These are phyloP conservation scores for Cyclotella baltica DNA, from an alignment of 108 stramenopile genomes.

Conservation along the genomic window DNA sequence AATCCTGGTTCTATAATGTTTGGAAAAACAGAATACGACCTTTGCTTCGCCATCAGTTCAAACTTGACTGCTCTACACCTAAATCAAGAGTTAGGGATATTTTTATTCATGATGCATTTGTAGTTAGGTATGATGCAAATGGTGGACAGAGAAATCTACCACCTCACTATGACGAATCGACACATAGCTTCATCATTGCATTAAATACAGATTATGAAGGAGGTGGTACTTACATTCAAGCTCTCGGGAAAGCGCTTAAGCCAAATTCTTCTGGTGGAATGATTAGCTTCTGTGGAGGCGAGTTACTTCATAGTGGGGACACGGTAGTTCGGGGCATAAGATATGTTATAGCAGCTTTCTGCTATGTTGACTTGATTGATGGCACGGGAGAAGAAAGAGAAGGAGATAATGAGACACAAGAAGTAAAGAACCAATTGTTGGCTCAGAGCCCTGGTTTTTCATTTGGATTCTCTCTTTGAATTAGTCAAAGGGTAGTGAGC, in stretches of 20 bases:
- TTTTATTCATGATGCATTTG: conserved; percentile 90
- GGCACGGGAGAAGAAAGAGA: not conserved
- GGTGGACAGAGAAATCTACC: conserved; percentile 74
- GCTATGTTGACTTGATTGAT: conserved; percentile 44
- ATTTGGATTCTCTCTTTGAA: conserved; percentile 7
- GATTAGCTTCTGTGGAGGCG: conserved; percentile 57
- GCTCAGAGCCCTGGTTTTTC: conserved; percentile 6
- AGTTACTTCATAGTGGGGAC: conserved; percentile 57
- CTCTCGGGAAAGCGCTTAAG: conserved; percentile 35
- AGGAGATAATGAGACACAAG: not conserved
- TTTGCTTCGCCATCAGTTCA: conserved; percentile 48
- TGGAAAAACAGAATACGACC: conserved; percentile 40
- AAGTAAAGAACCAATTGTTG: not conserved
- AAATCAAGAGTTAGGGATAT: conserved; percentile 32
- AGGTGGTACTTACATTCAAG: conserved; percentile 87
- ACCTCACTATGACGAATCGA: conserved; percentile 91
- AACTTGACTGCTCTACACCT: not conserved
- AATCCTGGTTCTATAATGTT: conserved; percentile 63
- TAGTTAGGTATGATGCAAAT: conserved; percentile 84
- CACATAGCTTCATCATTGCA: conserved; percentile 89
- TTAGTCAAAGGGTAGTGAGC: no score
- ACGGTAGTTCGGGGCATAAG: conserved; percentile 48
- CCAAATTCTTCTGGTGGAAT: conserved; percentile 43
- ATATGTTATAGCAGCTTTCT: conserved; percentile 55
- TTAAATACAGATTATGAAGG: conserved; percentile 86